These are phyloP conservation scores for Crucibulum laeve DNA, from an alignment of 768 basidiomycete species.

Conservation along the genomic window DNA sequence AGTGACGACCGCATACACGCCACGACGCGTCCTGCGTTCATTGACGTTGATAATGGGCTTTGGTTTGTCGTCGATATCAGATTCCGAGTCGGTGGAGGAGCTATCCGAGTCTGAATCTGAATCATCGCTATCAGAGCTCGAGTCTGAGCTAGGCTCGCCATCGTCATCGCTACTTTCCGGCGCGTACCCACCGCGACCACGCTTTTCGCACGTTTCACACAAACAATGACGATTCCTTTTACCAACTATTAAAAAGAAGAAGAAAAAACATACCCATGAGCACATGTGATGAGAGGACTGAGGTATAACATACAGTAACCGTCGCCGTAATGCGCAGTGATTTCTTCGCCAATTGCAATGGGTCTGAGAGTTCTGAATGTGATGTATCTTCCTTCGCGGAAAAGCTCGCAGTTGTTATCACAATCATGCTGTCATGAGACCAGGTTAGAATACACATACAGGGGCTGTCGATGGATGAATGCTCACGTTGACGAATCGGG, in stretches of 20 bases:
- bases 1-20: slow-evolving; percentile 72
- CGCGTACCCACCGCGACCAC: slow-evolving; percentile 70
- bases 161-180: slow-evolving; percentile 48
- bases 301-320: slow-evolving; percentile 69
- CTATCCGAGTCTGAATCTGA: slow-evolving; percentile 40
- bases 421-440: slow-evolving; percentile 69
- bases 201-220: slow-evolving; percentile 83
- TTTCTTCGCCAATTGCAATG: slow-evolving; percentile 79
- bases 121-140: slow-evolving; percentile 31
- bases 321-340: slow-evolving; percentile 88
- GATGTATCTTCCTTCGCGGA: slow-evolving; percentile 85
- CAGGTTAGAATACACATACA: slow-evolving; percentile 12
- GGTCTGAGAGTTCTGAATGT: slow-evolving; percentile 81
- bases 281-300: slow-evolving; percentile 9
- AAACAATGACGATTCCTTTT: slow-evolving; percentile 53
- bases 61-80: slow-evolving; percentile 35
- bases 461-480: slow-evolving; percentile 15
- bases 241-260: slow-evolving; percentile 24
- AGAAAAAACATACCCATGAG: slow-evolving; percentile 13
- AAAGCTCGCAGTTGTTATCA: slow-evolving; percentile 84
- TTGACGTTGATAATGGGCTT: slow-evolving; percentile 55
- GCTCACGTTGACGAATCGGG: slow-evolving; percentile 88
- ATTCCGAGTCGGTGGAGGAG: slow-evolving; percentile 31
- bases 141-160: slow-evolving; percentile 35
- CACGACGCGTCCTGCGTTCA: slow-evolving; percentile 75